Evolutionary conservation across 2,329 filamentous ascomycete species (phyloP).

Genomic region (Aspergillus quadrilineatus): DNA sequence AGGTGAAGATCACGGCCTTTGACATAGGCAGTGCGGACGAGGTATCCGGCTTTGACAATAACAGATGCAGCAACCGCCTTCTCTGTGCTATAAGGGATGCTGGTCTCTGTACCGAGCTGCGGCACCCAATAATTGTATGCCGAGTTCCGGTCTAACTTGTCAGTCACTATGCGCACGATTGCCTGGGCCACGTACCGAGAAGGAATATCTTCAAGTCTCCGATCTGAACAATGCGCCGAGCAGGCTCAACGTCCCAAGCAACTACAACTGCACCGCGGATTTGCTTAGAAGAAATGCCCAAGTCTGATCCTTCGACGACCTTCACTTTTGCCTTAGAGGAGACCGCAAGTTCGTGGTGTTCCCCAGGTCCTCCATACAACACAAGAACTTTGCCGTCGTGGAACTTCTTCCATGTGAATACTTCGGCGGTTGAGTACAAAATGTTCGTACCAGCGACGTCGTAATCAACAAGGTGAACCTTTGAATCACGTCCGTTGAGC

Average conservation of each 20-base stretch:
- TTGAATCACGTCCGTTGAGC: slow-evolving; percentile 45
- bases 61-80: slow-evolving; percentile 34
- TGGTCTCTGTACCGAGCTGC: slow-evolving; percentile 32
- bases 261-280: slow-evolving; percentile 30
- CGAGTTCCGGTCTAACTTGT: slow-evolving; percentile 50
- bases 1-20: slow-evolving; percentile 59
- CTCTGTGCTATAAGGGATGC: slow-evolving; percentile 30
- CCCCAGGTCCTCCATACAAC: slow-evolving; percentile 40
- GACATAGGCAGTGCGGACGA: slow-evolving; percentile 51
- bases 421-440: slow-evolving; percentile 46
- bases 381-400: slow-evolving; percentile 52
- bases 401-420: slow-evolving; percentile 59
- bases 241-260: slow-evolving; percentile 57
- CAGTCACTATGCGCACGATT: slow-evolving; percentile 3
- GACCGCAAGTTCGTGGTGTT: slow-evolving; percentile 45
- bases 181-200: slow-evolving; percentile 39
- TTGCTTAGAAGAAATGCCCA: slow-evolving; percentile 31
- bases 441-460: slow-evolving; percentile 41
- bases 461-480: slow-evolving; percentile 46
- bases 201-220: slow-evolving; percentile 56
- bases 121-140: slow-evolving; percentile 49
- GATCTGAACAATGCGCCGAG: slow-evolving; percentile 42
- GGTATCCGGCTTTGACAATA: slow-evolving; percentile 46
- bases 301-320: slow-evolving; percentile 35
- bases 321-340: slow-evolving; percentile 27